Evolutionary conservation across 176 grass and related monocot genomes (phyloP).

Genomic region (Oryza rufipogon): DNA sequence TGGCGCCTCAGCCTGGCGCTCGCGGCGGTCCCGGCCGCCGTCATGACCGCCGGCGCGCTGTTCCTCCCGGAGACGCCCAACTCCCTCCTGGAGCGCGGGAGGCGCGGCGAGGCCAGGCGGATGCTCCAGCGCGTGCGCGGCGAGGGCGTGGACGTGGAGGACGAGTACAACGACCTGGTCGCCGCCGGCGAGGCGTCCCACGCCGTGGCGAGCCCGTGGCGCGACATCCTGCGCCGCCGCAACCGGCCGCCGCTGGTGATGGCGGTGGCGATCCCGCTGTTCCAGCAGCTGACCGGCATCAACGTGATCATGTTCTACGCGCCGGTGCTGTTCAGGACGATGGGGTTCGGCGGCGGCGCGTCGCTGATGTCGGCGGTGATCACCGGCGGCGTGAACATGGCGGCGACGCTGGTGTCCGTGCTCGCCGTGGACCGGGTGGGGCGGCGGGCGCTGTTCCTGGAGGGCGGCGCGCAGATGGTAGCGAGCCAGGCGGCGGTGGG

Average conservation of each 20-base stretch:
- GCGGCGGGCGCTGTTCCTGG: slow-evolving; percentile 5
- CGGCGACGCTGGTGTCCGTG: slow-evolving; percentile 26
- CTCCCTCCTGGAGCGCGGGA: slow-evolving; percentile 19
- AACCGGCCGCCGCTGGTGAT: slow-evolving; percentile 25
- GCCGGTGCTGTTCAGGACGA: slow-evolving; percentile 62
- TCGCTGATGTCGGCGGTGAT: slow-evolving; percentile 55
- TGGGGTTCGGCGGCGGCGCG: slow-evolving; percentile 48
- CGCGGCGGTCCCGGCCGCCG: slow-evolving; percentile 15
- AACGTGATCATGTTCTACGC: slow-evolving; percentile 83
- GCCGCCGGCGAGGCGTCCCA: slow-evolving; percentile 20
- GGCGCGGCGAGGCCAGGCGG: slow-evolving; percentile 2
- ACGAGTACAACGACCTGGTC: slow-evolving; percentile 21
- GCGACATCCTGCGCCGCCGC: slow-evolving; percentile 13
- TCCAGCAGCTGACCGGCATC: slow-evolving; percentile 70
- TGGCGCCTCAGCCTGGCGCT: slow-evolving; percentile 36
- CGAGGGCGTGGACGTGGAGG: neutral
- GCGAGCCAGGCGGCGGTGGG: slow-evolving; percentile 22
- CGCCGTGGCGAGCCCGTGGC: slow-evolving; percentile 13
- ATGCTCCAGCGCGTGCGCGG: slow-evolving; percentile 30
- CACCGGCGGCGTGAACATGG: slow-evolving; percentile 29
- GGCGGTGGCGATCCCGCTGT: slow-evolving; percentile 49
- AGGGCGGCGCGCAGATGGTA: slow-evolving; percentile 24
- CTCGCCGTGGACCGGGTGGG: slow-evolving; percentile 31
- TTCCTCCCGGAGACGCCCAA: slow-evolving; percentile 37
- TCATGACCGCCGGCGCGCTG: slow-evolving; percentile 14